These are phyloP conservation scores for Ogataea naganishii DNA, from an alignment of 805 yeast genomes.

Conservation along the genomic window DNA sequence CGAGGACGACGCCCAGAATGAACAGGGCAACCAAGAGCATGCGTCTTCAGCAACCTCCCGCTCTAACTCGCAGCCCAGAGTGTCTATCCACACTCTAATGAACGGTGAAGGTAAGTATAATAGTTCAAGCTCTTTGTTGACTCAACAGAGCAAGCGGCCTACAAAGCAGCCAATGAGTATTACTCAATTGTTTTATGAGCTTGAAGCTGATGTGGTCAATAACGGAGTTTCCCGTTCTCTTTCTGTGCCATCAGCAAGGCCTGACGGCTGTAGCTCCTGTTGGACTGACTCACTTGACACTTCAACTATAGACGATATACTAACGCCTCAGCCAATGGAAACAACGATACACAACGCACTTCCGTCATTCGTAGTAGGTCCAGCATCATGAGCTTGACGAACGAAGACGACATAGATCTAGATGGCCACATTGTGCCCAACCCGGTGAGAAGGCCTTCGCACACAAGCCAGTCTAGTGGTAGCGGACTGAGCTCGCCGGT, in stretches of 20 bases:
- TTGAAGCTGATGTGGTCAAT: constrained; percentile 1
- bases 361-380: constrained; percentile 15
- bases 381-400: constrained; percentile 29
- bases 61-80: constrained; percentile 16
- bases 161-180: too few species aligned
- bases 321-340: constrained; percentile 2
- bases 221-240: constrained; percentile 1
- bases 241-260: constrained; percentile 1
- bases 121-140: too few species aligned
- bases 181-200: too few species aligned
- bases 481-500: constrained; percentile 3
- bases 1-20: constrained; percentile 5
- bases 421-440: constrained; percentile 31
- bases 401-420: constrained; percentile 36
- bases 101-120: too few species aligned
- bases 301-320: not conserved
- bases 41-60: constrained; percentile 4
- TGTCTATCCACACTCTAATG: constrained; percentile 24
- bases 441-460: constrained; percentile 20
- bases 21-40: not conserved
- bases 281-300: not conserved
- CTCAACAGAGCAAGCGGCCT: too few species aligned
- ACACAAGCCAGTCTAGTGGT: constrained; percentile 11
- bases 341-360: too few species aligned
- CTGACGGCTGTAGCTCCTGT: not conserved